Conservation (phyloP, 305 asterid species). For the Solanum aculeatissimum region DNA sequence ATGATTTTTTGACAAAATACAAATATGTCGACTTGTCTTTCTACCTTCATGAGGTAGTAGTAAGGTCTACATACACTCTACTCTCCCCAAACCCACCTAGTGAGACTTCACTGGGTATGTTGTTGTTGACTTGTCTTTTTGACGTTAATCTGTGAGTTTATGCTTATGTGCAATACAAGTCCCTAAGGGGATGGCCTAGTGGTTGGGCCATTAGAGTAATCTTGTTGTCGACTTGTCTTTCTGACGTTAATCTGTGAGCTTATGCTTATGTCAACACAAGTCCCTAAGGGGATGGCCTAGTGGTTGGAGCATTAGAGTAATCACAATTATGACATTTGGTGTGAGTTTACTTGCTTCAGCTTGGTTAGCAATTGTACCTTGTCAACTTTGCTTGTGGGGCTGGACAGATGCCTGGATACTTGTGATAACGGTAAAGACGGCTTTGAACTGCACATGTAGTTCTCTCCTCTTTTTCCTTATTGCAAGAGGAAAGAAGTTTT, state of each 20-base stretch:
- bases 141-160: background rate
- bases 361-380: background rate
- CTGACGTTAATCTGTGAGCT: background rate
- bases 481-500: background rate
- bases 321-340: background rate
- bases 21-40: background rate
- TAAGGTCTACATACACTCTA: too few species aligned
- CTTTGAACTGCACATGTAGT: background rate
- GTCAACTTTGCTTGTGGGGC: background rate
- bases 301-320: background rate
- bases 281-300: background rate
- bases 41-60: too few species aligned
- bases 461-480: background rate
- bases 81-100: too few species aligned
- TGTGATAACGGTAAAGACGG: background rate
- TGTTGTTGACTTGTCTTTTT: background rate
- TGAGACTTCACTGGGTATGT: too few species aligned
- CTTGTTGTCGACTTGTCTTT: background rate
- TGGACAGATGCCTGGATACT: background rate
- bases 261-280: background rate
- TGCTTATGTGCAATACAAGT: background rate
- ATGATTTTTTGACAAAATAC: background rate
- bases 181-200: background rate
- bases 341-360: background rate
- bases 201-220: background rate